Conservation (phyloP, 225 moss, liverwort and hornwort genomes). For the Antitrichia curtipendula region DNA sequence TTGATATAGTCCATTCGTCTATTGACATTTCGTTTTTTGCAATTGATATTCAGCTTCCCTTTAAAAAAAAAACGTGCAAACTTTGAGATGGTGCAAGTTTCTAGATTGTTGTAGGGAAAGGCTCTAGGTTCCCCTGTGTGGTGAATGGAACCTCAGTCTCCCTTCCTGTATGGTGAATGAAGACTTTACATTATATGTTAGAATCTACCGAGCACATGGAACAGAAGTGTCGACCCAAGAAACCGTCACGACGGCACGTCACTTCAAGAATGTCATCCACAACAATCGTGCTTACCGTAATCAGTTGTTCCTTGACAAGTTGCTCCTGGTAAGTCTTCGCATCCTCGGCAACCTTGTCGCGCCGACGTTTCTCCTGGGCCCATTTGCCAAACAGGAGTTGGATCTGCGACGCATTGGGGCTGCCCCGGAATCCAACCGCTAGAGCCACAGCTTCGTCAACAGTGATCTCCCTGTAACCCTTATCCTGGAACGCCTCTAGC, state of each 20-base stretch:
- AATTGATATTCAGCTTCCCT: not conserved
- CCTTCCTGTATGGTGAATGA: not conserved
- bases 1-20: not conserved
- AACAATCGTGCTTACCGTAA: not conserved
- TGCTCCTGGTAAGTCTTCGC: not conserved
- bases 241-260: not conserved
- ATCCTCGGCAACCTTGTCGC: not conserved
- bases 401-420: not conserved
- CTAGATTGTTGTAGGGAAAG: not conserved
- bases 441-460: not conserved
- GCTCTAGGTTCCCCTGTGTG: not conserved
- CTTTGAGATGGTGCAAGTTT: not conserved
- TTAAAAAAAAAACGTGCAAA: not conserved
- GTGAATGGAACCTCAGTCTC: not conserved
- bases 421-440: not conserved
- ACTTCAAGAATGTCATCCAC: not conserved
- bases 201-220: not conserved
- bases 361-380: conserved; percentile 1
- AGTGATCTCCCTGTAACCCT: not conserved
- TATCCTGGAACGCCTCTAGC: not conserved
- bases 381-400: not conserved
- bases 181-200: not conserved
- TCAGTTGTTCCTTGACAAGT: not conserved
- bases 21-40: not conserved
- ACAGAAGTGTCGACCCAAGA: not conserved